These are phyloP conservation scores for Puccinia coronata DNA, from an alignment of 1,284 basidiomycete genomes.

Conservation along the genomic window DNA sequence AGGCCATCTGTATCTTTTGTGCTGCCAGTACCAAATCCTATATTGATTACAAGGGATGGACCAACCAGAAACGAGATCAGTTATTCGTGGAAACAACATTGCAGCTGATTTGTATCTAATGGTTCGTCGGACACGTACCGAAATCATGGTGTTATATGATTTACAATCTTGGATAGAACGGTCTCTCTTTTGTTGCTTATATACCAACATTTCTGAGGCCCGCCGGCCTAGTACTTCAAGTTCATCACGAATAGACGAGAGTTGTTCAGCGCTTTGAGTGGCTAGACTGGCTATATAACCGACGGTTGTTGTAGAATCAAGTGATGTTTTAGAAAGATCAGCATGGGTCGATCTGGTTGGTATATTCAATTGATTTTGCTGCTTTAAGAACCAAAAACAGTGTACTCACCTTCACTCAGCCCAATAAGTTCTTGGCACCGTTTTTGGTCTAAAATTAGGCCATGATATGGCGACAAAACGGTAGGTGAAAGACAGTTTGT, in stretches of 20 bases:
- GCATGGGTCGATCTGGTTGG: background rate
- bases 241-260: conserved; percentile 24
- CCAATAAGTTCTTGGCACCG: conserved; percentile 34
- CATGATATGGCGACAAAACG: background rate
- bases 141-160: conserved; percentile 47
- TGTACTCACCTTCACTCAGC: conserved; percentile 27
- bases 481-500: conserved; percentile 10
- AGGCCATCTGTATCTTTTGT: conserved; percentile 40
- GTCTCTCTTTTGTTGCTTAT: conserved; percentile 24
- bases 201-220: conserved; percentile 20
- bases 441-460: conserved; percentile 23
- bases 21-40: conserved; percentile 46
- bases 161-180: conserved; percentile 39
- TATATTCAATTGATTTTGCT: background rate
- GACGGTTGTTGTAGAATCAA: background rate
- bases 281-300: background rate
- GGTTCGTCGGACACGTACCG: background rate
- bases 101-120: background rate
- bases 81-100: background rate
- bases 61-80: background rate
- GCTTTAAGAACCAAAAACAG: background rate
- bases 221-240: conserved; percentile 3
- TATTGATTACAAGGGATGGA: background rate
- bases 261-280: conserved; percentile 19
- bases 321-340: background rate